These are phyloP conservation scores for Rubus parviflorus DNA, from an alignment of 306 rosid species.

Conservation along the genomic window DNA sequence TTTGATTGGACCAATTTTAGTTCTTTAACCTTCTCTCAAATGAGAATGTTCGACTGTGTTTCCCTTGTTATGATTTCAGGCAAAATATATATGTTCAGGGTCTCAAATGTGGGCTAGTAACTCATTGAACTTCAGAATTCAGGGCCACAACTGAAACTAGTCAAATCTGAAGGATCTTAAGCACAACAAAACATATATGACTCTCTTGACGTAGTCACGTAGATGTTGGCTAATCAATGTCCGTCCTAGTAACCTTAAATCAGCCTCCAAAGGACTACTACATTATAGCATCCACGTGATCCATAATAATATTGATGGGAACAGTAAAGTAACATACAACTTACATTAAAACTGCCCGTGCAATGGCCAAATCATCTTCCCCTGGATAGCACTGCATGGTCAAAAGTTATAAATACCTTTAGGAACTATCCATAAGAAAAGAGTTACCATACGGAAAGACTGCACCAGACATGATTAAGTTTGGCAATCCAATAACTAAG, in stretches of 20 bases:
- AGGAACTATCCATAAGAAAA: slow-evolving; percentile 24
- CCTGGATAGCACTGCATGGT: slow-evolving; percentile 84
- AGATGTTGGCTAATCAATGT: slow-evolving; percentile 87
- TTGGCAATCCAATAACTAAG: not conserved
- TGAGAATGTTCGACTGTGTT: not conserved
- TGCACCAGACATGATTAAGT: slow-evolving; percentile 1
- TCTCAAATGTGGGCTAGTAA: slow-evolving; percentile 88
- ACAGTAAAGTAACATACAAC: slow-evolving; percentile 12
- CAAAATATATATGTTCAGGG: slow-evolving; percentile 84
- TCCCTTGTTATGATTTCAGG: slow-evolving; percentile 51
- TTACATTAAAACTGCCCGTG: slow-evolving; percentile 85
- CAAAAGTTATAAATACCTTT: slow-evolving; percentile 28
- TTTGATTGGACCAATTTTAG: not conserved
- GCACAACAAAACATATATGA: slow-evolving; percentile 67
- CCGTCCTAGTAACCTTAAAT: slow-evolving; percentile 74
- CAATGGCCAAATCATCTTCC: slow-evolving; percentile 94
- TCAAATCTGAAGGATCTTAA: slow-evolving; percentile 95
- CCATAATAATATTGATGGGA: not conserved
- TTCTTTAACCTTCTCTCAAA: not conserved
- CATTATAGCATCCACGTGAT: slow-evolving; percentile 76
- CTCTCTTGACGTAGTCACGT: slow-evolving; percentile 88
- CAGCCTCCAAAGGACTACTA: slow-evolving; percentile 82
- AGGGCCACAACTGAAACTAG: slow-evolving; percentile 75
- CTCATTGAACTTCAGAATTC: slow-evolving; percentile 82
- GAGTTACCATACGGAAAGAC: not conserved